Evolutionary conservation across 2,329 filamentous ascomycete species (phyloP), one percentile per base, ranked within the genome.

Genomic region (Fusarium nelsonii): DNA sequence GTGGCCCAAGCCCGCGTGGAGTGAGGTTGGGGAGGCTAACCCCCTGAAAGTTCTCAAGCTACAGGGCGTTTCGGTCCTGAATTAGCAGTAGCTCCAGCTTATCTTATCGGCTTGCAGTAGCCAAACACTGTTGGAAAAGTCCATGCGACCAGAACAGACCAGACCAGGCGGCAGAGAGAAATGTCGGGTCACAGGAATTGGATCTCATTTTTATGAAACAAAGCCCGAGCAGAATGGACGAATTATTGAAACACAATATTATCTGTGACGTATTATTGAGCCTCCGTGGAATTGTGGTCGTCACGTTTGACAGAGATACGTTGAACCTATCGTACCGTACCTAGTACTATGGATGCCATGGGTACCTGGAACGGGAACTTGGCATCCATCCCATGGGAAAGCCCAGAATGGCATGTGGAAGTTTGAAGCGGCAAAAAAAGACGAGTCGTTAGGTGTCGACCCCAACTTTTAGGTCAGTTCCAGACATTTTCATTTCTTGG

Each of bases 181-280:
- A 44, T 36, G 46, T 57, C 23, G 23, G 23, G 23, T 23, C 57
- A 48, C 60, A 65, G 60, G 60, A 65, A 65, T 65, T 65, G 46
- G 20, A 39, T 58, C n/a, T 68, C 53, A 63, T 71, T 58, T 71
- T 59, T 49, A 57, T 71, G 71, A 71, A 73, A 73, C 69, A 67
- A 28, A 36, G 49, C 30, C 41, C 57, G 66, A 63, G 63, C 65
- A 65, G 34, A 51, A 45, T 48, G 40, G 26, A 53, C 52, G 26
- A 58, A 50, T 16, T 53, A 70, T 70, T 63, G 57, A 54, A 68
- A 70, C 67, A 70, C 33, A 15, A 53, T 11, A 59, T 44, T 52
- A n/a, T 59, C 43, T 30, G 18, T 54, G 41, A 51, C 52, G 32
- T 49, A 34, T 11, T 43, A 36, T 58, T 46, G 58, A 34, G 30